A percentile compares a stretch with the other conserved stretches of the same genome.
Evolutionary conservation across 495 filamentous ascomycete genomes (phyloP).

Genomic region (Lineolata rhizophorae): DNA sequence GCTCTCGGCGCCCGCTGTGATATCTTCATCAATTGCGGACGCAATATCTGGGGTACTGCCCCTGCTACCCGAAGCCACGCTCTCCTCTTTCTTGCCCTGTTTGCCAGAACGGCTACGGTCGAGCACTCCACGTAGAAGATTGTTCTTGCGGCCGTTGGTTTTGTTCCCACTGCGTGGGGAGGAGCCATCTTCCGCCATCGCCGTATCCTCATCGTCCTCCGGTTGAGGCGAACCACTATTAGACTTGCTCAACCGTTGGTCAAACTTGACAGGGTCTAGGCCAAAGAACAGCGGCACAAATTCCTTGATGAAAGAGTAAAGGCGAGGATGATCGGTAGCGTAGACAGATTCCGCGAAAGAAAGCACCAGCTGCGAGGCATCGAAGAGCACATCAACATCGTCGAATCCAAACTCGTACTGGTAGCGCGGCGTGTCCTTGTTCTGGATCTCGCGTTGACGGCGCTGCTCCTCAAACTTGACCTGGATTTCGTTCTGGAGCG

Average conservation of each 20-base stretch:
- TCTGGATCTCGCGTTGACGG: conserved; percentile 36
- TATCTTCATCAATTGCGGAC: conserved; percentile 44
- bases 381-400: conserved; percentile 60
- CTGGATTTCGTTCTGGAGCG: conserved; percentile 64
- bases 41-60: conserved; percentile 68
- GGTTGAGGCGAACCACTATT: too few species aligned
- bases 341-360: conserved; percentile 51
- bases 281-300: conserved; percentile 84
- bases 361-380: conserved; percentile 60
- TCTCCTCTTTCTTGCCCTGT: conserved; percentile 47
- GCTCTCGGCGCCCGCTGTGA: conserved; percentile 15
- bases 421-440: conserved; percentile 33
- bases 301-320: conserved; percentile 64
- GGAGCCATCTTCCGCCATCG: conserved; percentile 26
- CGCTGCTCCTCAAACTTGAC: conserved; percentile 71
- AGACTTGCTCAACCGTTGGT: conserved; percentile 53
- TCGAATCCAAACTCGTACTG: conserved; percentile 53
- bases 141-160: conserved; percentile 45
- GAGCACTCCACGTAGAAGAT: conserved; percentile 69
- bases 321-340: conserved; percentile 46
- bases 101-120: conserved; percentile 51
- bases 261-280: conserved; percentile 51
- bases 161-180: conserved; percentile 32
- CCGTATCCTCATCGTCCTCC: conserved; percentile 24
- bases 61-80: conserved; percentile 49